These are phyloP conservation scores for Alnus glutinosa DNA, from an alignment of 306 rosid species.

Conservation along the genomic window DNA sequence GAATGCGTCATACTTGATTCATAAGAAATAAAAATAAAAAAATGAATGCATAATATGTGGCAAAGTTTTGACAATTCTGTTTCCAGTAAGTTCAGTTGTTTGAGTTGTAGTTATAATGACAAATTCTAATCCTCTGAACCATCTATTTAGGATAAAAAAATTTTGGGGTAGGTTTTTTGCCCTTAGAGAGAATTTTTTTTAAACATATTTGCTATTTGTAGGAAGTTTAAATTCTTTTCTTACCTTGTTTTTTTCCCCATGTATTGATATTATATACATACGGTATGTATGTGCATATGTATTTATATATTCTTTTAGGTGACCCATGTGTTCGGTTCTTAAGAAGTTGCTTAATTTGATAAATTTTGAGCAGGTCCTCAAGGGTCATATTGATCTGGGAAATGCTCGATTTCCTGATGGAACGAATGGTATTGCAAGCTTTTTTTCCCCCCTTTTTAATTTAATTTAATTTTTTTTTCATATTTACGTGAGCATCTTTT, in stretches of 20 bases:
- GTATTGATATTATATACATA: neutral
- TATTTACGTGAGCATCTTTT: slow-evolving; percentile 7
- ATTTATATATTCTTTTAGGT: neutral
- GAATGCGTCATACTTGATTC: neutral
- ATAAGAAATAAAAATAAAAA: too few relatives aligned
- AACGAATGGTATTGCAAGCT: slow-evolving; percentile 64
- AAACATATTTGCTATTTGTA: neutral
- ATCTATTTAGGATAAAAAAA: neutral
- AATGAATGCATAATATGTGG: neutral
- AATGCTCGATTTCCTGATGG: slow-evolving; percentile 96
- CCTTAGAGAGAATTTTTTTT: neutral
- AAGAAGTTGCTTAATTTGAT: slow-evolving; percentile 31
- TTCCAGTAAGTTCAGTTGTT: neutral
- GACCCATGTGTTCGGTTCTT: neutral
- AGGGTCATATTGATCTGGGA: slow-evolving; percentile 92
- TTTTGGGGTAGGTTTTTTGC: neutral
- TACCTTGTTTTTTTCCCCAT: neutral
- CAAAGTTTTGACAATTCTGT: neutral
- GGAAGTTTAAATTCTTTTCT: neutral
- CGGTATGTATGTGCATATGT: neutral
- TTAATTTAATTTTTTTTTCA: slow-evolving; percentile 14
- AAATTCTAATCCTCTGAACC: neutral
- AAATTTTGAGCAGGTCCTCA: slow-evolving; percentile 69
- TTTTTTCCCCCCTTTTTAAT: neutral
- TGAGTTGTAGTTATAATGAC: neutral